Conservation (phyloP, 352 stramenopile species). For the Pythium folliculosum region DNA sequence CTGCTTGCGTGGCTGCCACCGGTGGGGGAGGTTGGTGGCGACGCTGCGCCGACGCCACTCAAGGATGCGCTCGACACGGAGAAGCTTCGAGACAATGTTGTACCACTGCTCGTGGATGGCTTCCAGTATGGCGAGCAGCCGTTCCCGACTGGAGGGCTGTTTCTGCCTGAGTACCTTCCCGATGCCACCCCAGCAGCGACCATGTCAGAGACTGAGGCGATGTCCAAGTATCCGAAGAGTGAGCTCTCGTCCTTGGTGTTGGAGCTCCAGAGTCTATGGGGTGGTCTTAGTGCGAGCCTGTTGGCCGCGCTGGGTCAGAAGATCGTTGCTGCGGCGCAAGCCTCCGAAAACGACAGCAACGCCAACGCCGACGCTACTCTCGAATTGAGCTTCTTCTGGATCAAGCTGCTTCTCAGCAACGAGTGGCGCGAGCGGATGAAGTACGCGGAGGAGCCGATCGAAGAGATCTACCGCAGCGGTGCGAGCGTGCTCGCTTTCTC, state of each 20-base stretch:
- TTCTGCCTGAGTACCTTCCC: conserved; percentile 29
- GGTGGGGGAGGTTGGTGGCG: conserved; percentile 6
- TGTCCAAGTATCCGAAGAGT: conserved; percentile 36
- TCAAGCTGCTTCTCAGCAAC: conserved; percentile 65
- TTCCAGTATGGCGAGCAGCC: conserved; percentile 55
- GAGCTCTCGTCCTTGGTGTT: conserved; percentile 44
- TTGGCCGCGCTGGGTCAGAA: conserved; percentile 53
- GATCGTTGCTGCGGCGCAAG: conserved; percentile 34
- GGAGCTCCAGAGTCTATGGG: conserved; percentile 56
- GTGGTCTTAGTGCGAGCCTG: conserved; percentile 51
- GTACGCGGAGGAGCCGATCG: conserved; percentile 55
- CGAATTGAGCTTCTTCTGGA: conserved; percentile 51
- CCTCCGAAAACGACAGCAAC: conserved; percentile 2
- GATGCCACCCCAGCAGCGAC: conserved; percentile 2
- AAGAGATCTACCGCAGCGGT: conserved; percentile 62
- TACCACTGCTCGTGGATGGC: conserved; percentile 65
- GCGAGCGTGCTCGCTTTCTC: conserved; percentile 48
- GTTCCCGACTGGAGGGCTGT: conserved; percentile 46
- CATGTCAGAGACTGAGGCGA: conserved; percentile 14
- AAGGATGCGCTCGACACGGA: conserved; percentile 43
- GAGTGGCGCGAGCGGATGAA: conserved; percentile 67
- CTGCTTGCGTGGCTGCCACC: conserved; percentile 29
- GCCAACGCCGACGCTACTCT: conserved; percentile 21
- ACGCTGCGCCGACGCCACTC: neutral
- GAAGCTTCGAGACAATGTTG: conserved; percentile 54